These are phyloP conservation scores for Tephrocybe sp. DNA, from an alignment of 768 basidiomycete species.

Conservation along the genomic window DNA sequence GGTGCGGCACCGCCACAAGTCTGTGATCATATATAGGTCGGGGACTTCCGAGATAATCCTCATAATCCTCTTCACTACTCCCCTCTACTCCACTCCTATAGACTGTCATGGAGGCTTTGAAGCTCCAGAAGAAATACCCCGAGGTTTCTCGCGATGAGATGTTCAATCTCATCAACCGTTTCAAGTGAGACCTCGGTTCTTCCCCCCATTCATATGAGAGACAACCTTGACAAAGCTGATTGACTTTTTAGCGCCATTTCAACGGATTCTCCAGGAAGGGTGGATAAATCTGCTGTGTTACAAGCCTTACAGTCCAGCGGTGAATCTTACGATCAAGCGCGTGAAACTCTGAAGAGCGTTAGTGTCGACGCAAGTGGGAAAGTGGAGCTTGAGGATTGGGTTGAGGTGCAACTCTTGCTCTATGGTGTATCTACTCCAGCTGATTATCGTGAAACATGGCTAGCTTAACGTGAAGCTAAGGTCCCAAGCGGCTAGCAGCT, in stretches of 20 bases:
- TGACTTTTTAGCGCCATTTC: slow-evolving; percentile 56
- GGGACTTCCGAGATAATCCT: slow-evolving; percentile 17
- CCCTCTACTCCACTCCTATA: background rate
- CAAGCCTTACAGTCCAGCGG: slow-evolving; percentile 77
- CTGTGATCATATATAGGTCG: slow-evolving; percentile 17
- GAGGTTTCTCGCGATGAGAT: slow-evolving; percentile 92
- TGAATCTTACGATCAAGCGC: slow-evolving; percentile 86
- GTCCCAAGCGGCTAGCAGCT: slow-evolving; percentile 37
- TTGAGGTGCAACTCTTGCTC: slow-evolving; percentile 65
- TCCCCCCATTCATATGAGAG: slow-evolving; percentile 3
- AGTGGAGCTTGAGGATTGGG: slow-evolving; percentile 97
- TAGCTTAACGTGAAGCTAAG: slow-evolving; percentile 84
- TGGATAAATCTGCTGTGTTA: slow-evolving; percentile 81
- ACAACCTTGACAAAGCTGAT: slow-evolving; percentile 13
- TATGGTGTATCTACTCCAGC: slow-evolving; percentile 11
- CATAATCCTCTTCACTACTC: slow-evolving; percentile 5
- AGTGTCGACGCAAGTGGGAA: slow-evolving; percentile 94
- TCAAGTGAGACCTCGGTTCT: slow-evolving; percentile 71
- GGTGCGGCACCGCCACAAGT: slow-evolving; percentile 15
- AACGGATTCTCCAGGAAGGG: slow-evolving; percentile 79
- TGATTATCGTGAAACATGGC: background rate
- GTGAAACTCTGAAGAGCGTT: slow-evolving; percentile 91
- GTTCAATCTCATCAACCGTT: slow-evolving; percentile 90
- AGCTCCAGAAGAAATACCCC: slow-evolving; percentile 89
- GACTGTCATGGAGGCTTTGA: slow-evolving; percentile 72